Evolutionary conservation across 768 basidiomycete genomes (phyloP), one percentile per base, ranked within the genome.

Genomic region (Panus rudis): DNA sequence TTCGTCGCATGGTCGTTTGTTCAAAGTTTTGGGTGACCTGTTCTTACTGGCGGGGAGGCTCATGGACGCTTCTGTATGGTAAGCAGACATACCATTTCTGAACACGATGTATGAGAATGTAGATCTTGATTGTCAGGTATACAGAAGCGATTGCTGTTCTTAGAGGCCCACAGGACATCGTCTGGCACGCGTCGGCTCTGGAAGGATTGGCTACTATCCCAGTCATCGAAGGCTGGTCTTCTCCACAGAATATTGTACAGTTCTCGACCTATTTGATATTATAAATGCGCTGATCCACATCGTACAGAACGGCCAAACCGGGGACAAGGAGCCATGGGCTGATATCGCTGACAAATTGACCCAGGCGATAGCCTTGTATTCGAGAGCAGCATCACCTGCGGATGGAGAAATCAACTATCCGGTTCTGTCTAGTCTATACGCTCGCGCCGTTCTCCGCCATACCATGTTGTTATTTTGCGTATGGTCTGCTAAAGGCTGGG

Each of bases 401-500:
- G 69, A 72, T 32, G 45, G 51, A 17, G 76, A 78, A 48, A 70
- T 73, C 42, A 75, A 79, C 42, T 74, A 74, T 52, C 73, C 74
- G n/a, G 68, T 79, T 45, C 70, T 81, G 21, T 69, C 85, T 2
- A 78, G 82, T 54, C 67, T 92, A 22, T 86, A 85, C 59, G 69
- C 70, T 53, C 71, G 71, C 63, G 77, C 64, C 37, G 74, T 89
- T 38, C 67, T 92, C 8, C 78, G 89, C 30, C 87, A 87, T 56
- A 66, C 83, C 5, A 73, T 77, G 2, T 70, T 93, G 38, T 68
- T 91, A 13, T 85, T 88, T 55, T 73, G 85, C 17, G 67, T 90
- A 7, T 86, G 87, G 85, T 79, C 84, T 34, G 76, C 83, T n/a
- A 86, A 88, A 59, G 91, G 91, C 19, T 91, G 90, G 83, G 86